phyloP scores from a whole-genome alignment of 371 early-diverging fungal species.

The Apophysomyces variabilis region DNA sequence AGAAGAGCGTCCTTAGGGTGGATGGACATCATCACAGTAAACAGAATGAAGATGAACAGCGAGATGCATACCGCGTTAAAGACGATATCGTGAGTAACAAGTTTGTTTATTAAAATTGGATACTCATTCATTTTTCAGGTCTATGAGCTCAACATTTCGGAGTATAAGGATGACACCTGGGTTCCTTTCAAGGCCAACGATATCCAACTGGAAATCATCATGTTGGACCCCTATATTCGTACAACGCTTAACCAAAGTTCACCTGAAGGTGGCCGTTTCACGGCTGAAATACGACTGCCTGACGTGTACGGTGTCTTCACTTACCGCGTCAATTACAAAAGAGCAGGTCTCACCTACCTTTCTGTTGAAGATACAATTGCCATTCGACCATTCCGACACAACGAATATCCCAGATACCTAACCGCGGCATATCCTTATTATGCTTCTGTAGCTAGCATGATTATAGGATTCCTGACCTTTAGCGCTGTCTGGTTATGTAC shows the following conservation, averaged over 20 bases:
- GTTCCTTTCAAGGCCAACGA: constrained; percentile 74
- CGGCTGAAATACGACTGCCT: constrained; percentile 75
- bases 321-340: constrained; percentile 89
- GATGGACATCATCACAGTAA: constrained; percentile 71
- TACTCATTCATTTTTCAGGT: constrained; percentile 45
- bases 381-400: constrained; percentile 90
- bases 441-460: constrained; percentile 81
- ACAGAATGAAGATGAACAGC: constrained; percentile 63
- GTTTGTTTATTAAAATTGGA: background rate
- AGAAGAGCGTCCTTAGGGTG: constrained; percentile 85
- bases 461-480: constrained; percentile 84
- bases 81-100: constrained; percentile 79
- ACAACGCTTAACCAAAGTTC: constrained; percentile 66
- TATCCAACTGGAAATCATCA: constrained; percentile 90
- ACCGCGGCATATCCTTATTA: constrained; percentile 94
- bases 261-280: constrained; percentile 48
- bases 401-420: constrained; percentile 94
- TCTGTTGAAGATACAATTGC: constrained; percentile 78
- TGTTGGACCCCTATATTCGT: constrained; percentile 97
- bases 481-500: constrained; percentile 77
- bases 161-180: constrained; percentile 83
- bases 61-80: constrained; percentile 84
- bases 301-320: constrained; percentile 97
- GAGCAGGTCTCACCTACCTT: constrained; percentile 78
- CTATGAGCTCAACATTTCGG: constrained; percentile 79